Evolutionary conservation across 1,284 basidiomycete genomes (phyloP).

Genomic region (Trametes polyzona): DNA sequence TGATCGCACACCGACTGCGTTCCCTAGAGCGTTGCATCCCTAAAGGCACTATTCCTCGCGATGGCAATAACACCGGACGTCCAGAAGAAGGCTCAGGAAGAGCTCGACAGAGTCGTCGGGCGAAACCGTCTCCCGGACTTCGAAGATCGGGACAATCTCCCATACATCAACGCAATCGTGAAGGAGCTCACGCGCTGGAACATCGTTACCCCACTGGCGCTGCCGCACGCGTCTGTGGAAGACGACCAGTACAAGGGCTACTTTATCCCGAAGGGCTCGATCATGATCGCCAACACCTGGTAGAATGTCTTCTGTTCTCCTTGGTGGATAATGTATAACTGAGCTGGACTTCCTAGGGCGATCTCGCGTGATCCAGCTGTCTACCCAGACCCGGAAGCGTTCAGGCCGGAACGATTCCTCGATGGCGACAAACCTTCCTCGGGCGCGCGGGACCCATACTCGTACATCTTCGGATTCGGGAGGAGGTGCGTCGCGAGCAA

Average conservation of each 20-base stretch:
- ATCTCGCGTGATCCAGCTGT: conserved; percentile 15
- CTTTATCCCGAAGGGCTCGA: conserved; percentile 8
- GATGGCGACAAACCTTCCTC: conserved; percentile 15
- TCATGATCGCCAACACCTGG: conserved; percentile 11
- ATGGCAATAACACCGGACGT: conserved; percentile 35
- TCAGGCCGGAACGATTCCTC: conserved; percentile 25
- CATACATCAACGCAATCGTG: conserved; percentile 36
- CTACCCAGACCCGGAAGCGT: conserved; percentile 25
- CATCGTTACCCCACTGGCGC: conserved; percentile 16
- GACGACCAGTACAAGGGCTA: conserved; percentile 17
- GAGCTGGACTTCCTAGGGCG: conserved; percentile 5
- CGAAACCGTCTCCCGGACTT: conserved; percentile 34
- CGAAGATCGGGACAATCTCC: conserved; percentile 30
- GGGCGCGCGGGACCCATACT: conserved; percentile 2
- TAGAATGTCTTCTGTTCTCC: no score
- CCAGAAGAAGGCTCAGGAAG: conserved; percentile 34
- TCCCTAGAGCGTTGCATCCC: conserved; percentile 8
- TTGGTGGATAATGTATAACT: no score
- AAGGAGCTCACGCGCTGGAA: conserved; percentile 40
- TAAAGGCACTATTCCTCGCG: conserved; percentile 30
- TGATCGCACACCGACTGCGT: not conserved
- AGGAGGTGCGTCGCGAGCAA: conserved; percentile 13
- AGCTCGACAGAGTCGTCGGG: conserved; percentile 37
- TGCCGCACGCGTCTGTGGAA: conserved; percentile 6
- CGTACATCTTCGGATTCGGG: conserved; percentile 16